Base-by-base conservation (phyloP, 495 filamentous ascomycete genomes). In the Jackrogersella minutella region DNA sequence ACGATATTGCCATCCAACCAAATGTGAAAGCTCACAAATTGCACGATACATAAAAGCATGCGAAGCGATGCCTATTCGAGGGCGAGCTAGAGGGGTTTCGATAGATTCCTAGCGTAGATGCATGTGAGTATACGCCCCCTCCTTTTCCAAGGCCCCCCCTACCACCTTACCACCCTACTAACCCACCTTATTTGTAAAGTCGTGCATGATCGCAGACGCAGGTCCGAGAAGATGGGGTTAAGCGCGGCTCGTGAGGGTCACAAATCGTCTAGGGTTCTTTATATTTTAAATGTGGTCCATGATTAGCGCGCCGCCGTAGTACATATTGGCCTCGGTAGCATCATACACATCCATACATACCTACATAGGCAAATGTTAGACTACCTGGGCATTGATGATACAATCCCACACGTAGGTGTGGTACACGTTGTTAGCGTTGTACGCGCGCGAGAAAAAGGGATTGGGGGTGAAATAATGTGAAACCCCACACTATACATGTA, bases 201-300 rank as follows among this genome's bases (percentile, higher is more conserved):
- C 62, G 53, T 70, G 68, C 68, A 70, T 57, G 49, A 59, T 66
- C 58, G 58, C 40, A 62, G 67, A 70, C 68, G 68, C 68, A 70
- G 68, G 68, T 70, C 67, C 67, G 39, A 70, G 68, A 66, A 63
- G 68, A 70, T 70, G 62, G 54, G 68, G 68, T 66, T 70, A 70
- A 63, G 68, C 68, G 62, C 68, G 57, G 68, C 68, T 70, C 58
- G 58, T 58, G 33, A 70, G 34, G n/a, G 54, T 66, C 55, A 39
- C 62, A 66, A 54, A 44, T 55, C 30, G 40, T 33, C 58, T 31
- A 67, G 68, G 68, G 40, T 62, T 49, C 22, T 30, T 62, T 49
- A 3, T 30, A 30, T 47, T 37, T n/a, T n/a, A n/a, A 21, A 16
- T 47, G 52, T 62, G 54, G 58, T 49, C 43, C 53, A 47, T 59